phyloP scores from a whole-genome alignment of 2,329 filamentous ascomycete genomes.

The Penicillium palitans region DNA sequence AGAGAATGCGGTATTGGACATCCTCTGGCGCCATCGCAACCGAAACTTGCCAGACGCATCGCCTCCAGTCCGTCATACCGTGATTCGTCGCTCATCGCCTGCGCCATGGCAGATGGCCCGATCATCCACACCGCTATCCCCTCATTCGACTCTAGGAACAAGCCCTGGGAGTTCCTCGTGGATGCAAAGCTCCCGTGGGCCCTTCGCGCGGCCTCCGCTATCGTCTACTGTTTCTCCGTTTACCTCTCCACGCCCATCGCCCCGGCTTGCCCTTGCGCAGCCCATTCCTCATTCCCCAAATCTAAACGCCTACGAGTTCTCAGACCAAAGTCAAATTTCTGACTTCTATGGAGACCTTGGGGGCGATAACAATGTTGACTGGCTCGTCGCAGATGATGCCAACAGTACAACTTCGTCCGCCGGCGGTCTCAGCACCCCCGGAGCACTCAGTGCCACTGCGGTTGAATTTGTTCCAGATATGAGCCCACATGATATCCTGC shows the following conservation, averaged over 20 bases:
- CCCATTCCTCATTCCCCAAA: slow-evolving; percentile 95
- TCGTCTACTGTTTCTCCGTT: slow-evolving; percentile 82
- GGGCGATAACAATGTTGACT: slow-evolving; percentile 85
- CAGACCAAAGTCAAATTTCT: slow-evolving; percentile 73
- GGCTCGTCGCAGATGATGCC: slow-evolving; percentile 87
- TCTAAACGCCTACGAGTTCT: slow-evolving; percentile 94
- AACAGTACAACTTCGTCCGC: slow-evolving; percentile 76
- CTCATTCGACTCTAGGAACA: slow-evolving; percentile 72
- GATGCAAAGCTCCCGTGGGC: slow-evolving; percentile 69
- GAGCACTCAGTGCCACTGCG: slow-evolving; percentile 72
- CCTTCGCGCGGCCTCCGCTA: slow-evolving; percentile 74
- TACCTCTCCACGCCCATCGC: slow-evolving; percentile 88
- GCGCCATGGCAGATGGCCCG: slow-evolving; percentile 84
- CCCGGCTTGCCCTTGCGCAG: slow-evolving; percentile 83
- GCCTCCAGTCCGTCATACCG: slow-evolving; percentile 82
- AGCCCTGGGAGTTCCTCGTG: slow-evolving; percentile 83
- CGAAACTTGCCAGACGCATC: slow-evolving; percentile 60
- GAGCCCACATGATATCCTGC: slow-evolving; percentile 96
- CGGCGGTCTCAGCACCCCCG: slow-evolving; percentile 67
- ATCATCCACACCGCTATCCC: slow-evolving; percentile 76
- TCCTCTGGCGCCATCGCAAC: slow-evolving; percentile 67
- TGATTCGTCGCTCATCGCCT: slow-evolving; percentile 86
- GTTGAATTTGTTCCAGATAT: slow-evolving; percentile 87
- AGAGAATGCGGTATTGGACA: slow-evolving; percentile 87
- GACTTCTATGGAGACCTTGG: slow-evolving; percentile 91